Evolutionary conservation across 2,329 filamentous ascomycete species (phyloP).

Genomic region (Phialophora verrucosa): DNA sequence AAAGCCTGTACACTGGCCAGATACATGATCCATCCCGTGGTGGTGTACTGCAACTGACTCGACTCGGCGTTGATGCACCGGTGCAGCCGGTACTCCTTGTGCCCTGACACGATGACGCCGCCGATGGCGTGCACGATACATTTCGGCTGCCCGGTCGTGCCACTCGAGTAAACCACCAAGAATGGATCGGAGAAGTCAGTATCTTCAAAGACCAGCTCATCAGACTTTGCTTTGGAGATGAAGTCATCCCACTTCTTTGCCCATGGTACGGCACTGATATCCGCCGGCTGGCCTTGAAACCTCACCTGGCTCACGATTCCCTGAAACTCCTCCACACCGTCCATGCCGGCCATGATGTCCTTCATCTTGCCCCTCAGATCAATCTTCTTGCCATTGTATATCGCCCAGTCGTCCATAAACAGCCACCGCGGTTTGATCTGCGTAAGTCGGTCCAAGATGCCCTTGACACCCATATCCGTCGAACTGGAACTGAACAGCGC

Average conservation of each 20-base stretch:
- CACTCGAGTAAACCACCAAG: slow-evolving; percentile 76
- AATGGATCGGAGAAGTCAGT: slow-evolving; percentile 76
- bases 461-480: slow-evolving; percentile 83
- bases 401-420: slow-evolving; percentile 80
- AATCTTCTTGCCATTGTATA: slow-evolving; percentile 78
- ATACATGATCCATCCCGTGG: slow-evolving; percentile 91
- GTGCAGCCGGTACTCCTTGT: slow-evolving; percentile 67
- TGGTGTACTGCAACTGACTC: slow-evolving; percentile 65
- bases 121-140: slow-evolving; percentile 76
- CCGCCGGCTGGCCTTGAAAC: slow-evolving; percentile 61
- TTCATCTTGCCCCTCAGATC: slow-evolving; percentile 76
- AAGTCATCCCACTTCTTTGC: slow-evolving; percentile 52
- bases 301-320: slow-evolving; percentile 70
- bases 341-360: slow-evolving; percentile 68
- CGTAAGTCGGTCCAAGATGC: slow-evolving; percentile 73
- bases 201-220: slow-evolving; percentile 44
- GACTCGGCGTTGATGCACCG: slow-evolving; percentile 52
- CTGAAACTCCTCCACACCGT: slow-evolving; percentile 64
- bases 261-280: slow-evolving; percentile 61
- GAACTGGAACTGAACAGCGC: slow-evolving; percentile 76
- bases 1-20: slow-evolving; percentile 61
- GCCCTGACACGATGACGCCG: slow-evolving; percentile 46
- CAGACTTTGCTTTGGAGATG: slow-evolving; percentile 40
- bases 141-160: slow-evolving; percentile 83
- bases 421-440: slow-evolving; percentile 79